Evolutionary conservation across 2,329 filamentous ascomycete species (phyloP).

Genomic region (Alternaria gansuensis): DNA sequence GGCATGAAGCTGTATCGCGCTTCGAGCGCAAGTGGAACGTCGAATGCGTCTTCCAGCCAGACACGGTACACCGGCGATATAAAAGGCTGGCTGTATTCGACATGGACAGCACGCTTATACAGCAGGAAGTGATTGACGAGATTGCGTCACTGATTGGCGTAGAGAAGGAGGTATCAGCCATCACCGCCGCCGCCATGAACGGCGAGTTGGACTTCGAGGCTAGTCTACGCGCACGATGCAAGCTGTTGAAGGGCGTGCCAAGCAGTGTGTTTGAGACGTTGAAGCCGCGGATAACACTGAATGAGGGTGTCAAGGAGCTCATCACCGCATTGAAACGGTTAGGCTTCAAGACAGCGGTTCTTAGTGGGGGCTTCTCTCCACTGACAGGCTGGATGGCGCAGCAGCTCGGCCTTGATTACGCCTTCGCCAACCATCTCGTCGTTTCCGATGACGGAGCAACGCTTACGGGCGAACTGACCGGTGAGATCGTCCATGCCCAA

Average conservation of each 20-base stretch:
- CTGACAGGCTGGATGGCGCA: conserved; percentile 85
- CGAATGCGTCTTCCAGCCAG: conserved; percentile 79
- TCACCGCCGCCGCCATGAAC: conserved; percentile 93
- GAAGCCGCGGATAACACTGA: conserved; percentile 78
- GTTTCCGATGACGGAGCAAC: conserved; percentile 63
- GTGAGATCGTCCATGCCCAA: conserved; percentile 77
- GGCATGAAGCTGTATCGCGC: conserved; percentile 78
- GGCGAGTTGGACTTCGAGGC: conserved; percentile 92
- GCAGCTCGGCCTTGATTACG: conserved; percentile 84
- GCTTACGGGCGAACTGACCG: conserved; percentile 76
- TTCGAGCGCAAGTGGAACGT: conserved; percentile 92
- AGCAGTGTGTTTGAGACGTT: conserved; percentile 81
- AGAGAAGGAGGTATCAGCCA: conserved; percentile 82
- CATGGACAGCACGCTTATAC: conserved; percentile 98
- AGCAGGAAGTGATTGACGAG: conserved; percentile 97
- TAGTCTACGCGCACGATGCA: conserved; percentile 81
- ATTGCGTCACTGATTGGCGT: conserved; percentile 85
- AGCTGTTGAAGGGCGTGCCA: conserved; percentile 81
- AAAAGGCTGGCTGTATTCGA: conserved; percentile 93
- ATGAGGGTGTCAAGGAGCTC: conserved; percentile 79
- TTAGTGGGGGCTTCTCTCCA: conserved; percentile 92
- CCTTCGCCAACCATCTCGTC: conserved; percentile 84
- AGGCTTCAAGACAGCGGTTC: conserved; percentile 86
- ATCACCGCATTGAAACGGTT: conserved; percentile 77
- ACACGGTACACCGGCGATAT: conserved; percentile 77